Percentiles rank a stretch among this genome's conserved stretches.
Evolutionary conservation across 805 yeast genomes (phyloP).

Genomic region (Hagleromyces aurorensis): DNA sequence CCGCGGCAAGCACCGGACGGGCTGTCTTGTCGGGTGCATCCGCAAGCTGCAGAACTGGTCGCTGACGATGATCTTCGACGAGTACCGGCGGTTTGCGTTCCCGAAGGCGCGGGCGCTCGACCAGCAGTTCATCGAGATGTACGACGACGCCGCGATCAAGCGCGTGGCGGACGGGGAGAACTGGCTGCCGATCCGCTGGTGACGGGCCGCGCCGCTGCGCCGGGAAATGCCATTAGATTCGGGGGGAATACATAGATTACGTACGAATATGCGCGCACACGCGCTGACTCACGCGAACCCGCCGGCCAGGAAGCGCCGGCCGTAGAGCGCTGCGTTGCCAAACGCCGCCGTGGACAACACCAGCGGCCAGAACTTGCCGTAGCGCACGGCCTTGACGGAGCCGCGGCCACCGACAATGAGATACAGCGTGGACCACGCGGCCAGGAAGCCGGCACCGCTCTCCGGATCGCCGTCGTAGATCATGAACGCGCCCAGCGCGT

Average conservation of each 20-base stretch:
- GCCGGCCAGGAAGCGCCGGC: constrained; percentile 55
- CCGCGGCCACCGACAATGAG: constrained; percentile 61
- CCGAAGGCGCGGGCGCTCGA: constrained; percentile 95
- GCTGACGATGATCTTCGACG: constrained; percentile 88
- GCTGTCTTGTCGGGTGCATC: constrained; percentile 90
- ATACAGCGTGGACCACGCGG: constrained; percentile 78
- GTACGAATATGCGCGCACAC: too few species aligned
- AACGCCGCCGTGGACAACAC: constrained; percentile 50
- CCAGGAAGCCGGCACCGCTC: constrained; percentile 72
- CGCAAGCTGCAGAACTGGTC: constrained; percentile 89
- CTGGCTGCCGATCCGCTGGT: constrained; percentile 71
- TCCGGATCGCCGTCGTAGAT: constrained; percentile 66
- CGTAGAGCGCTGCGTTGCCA: constrained; percentile 58
- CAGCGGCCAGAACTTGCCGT: constrained; percentile 57
- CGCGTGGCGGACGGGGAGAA: constrained; percentile 42
- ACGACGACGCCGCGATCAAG: constrained; percentile 57
- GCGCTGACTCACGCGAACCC: constrained; percentile 12
- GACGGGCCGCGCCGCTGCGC: too few species aligned
- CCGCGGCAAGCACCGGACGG: constrained; percentile 94
- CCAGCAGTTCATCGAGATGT: constrained; percentile 90
- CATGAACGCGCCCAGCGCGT: constrained; percentile 65
- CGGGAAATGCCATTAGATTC: too few species aligned
- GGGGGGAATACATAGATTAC: too few species aligned
- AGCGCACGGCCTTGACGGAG: constrained; percentile 42
- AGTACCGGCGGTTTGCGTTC: constrained; percentile 86